Base-by-base conservation (phyloP, 176 grass and related monocot species). In the Secale cereale region DNA sequence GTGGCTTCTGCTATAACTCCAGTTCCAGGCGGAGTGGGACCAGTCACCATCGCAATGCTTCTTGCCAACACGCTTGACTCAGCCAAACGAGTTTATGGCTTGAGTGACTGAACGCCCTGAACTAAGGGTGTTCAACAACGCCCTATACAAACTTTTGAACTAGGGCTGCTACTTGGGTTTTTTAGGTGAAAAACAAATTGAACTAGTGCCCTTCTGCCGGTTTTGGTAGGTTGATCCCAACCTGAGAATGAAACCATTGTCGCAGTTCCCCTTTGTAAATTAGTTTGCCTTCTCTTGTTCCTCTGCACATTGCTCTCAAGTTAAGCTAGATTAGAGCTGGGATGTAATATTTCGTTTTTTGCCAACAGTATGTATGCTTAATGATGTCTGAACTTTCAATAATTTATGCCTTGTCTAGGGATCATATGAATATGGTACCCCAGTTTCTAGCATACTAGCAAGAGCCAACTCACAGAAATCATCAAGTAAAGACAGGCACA, bases 1-100 rank as follows among this genome's bases (percentile, higher is more conserved):
- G 78, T 95, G 69, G 93, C 73, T 31, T 92, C 96, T 82, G 93
- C 91, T 63, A 94, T 98, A 75, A 95, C 96, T 30, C 96, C 93
- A 74, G 96, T 98, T 87, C 96, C 96, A 77, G 96, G 96, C 19
- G 96, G 93, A 52, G 93, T 98, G 31, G 96, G 96, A 8, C 96
- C 96, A 5, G 91, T 98, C 59, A 98, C 96, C 1, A 87, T 98
- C 29, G 91, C 91, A 16, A 94, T 95, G 96, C 91, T 98, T 83
- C 93, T 98, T 90, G 86, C 81, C 56, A 98, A 94, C 70, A 95
- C 96, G 31, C 82, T 98, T 68, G 91, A 98, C 74, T 87, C 93
- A 0, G 96, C 96, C 17, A 95, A 85, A 93, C 84, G 68, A 23
- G 65, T 82, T 11, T 90, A 87, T 79, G 86, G 87, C 43, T 78